These are phyloP conservation scores for Phyllosticta ampelicida DNA, from an alignment of 2,329 filamentous ascomycete species.

Conservation along the genomic window DNA sequence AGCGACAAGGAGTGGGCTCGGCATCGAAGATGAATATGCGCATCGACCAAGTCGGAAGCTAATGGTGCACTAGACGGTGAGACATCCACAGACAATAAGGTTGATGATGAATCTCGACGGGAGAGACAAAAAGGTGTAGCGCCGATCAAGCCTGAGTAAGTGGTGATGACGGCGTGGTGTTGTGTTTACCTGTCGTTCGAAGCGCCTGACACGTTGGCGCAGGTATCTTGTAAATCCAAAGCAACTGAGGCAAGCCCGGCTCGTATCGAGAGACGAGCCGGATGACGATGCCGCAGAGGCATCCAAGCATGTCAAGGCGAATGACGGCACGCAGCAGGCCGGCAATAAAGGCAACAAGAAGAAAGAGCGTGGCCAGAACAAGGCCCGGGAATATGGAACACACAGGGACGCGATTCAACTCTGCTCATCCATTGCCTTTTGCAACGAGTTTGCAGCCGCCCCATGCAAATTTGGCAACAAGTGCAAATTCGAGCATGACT, in stretches of 20 bases:
- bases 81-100: neutral
- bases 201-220: constrained; percentile 2
- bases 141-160: constrained; percentile 62
- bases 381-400: constrained; percentile 65
- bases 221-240: constrained; percentile 25
- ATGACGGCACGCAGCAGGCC: constrained; percentile 26
- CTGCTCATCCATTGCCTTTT: constrained; percentile 61
- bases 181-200: neutral
- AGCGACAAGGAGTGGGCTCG: neutral
- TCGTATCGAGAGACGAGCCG: constrained; percentile 15
- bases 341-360: constrained; percentile 44
- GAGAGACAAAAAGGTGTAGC: constrained; percentile 46
- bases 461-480: constrained; percentile 67
- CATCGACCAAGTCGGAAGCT: constrained; percentile 4
- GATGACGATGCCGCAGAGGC: constrained; percentile 50
- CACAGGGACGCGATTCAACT: constrained; percentile 68
- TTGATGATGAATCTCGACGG: neutral
- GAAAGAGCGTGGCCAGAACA: constrained; percentile 67
- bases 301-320: constrained; percentile 35
- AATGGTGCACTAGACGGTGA: neutral
- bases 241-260: constrained; percentile 17
- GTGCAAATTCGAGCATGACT: constrained; percentile 73
- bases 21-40: neutral
- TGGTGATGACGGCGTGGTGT: constrained; percentile 15
- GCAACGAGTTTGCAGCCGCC: constrained; percentile 68